Evolutionary conservation across 345 rosid species (phyloP).

Genomic region (Gossypium herbaceum): DNA sequence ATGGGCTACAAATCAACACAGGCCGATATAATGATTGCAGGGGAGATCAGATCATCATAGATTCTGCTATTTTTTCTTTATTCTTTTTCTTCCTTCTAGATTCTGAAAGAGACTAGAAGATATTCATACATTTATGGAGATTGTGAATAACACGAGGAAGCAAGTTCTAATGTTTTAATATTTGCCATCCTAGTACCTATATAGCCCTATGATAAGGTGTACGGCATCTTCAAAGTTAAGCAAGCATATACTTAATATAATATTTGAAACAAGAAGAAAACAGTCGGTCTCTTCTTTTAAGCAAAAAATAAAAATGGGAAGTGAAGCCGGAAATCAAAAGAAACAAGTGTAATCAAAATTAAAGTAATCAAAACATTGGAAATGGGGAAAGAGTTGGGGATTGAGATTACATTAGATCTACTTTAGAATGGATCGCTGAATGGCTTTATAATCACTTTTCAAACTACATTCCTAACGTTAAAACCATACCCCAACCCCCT

Average conservation of each 20-base stretch:
- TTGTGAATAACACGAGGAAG: background rate
- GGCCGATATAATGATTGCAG: background rate
- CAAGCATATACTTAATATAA: no score
- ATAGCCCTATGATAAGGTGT: background rate
- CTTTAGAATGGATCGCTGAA: conserved; percentile 40
- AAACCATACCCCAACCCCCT: background rate
- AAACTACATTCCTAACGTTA: conserved; percentile 13
- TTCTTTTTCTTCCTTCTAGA: background rate
- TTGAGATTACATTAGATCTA: conserved; percentile 24
- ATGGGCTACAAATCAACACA: conserved; percentile 2
- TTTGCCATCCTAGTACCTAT: background rate
- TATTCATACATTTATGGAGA: background rate
- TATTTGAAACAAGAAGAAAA: background rate
- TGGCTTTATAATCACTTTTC: conserved; percentile 48
- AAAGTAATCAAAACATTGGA: conserved; percentile 45
- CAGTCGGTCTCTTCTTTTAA: conserved; percentile 24
- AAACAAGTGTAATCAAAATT: conserved; percentile 18
- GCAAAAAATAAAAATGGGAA: background rate
- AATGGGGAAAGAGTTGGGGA: conserved; percentile 50
- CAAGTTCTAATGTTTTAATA: background rate
- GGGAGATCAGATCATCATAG: background rate
- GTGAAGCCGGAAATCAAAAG: conserved; percentile 37
- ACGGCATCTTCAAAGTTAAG: background rate
- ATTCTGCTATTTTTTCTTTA: background rate
- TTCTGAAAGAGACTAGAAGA: background rate